Evolutionary conservation across 2,329 filamentous ascomycete species (phyloP).

Genomic region (Neophaeococcomyces mojaviensis): DNA sequence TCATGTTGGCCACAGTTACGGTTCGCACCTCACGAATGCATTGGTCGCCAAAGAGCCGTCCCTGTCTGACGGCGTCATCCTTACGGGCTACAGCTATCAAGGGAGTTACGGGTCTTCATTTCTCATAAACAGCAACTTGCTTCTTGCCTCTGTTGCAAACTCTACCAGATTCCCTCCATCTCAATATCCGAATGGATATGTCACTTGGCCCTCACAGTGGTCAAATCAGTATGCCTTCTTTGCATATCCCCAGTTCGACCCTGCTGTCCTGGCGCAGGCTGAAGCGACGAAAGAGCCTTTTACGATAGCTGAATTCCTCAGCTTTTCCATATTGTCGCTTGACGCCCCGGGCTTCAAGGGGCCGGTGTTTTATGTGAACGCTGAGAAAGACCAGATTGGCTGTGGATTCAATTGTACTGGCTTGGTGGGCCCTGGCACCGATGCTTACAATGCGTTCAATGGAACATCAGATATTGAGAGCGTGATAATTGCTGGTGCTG

Average conservation of each 20-base stretch:
- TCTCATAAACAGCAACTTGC: constrained; percentile 42
- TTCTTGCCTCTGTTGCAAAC: constrained; percentile 12
- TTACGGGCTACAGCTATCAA: constrained; percentile 55
- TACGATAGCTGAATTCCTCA: constrained; percentile 50
- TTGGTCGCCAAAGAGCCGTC: constrained; percentile 39
- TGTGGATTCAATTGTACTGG: too few relatives aligned
- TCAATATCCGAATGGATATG: constrained; percentile 50
- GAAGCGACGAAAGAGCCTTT: constrained; percentile 48
- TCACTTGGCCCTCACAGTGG: constrained; percentile 41
- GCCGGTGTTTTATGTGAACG: too few relatives aligned
- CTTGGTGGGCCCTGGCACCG: not conserved
- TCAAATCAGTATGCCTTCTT: constrained; percentile 35
- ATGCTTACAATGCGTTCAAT: constrained; percentile 13
- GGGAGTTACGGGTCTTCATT: constrained; percentile 39
- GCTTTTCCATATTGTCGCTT: not conserved
- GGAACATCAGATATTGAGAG: constrained; percentile 53
- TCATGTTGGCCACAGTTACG: constrained; percentile 58
- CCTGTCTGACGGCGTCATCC: constrained; percentile 50
- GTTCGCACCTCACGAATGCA: constrained; percentile 51
- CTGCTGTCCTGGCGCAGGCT: constrained; percentile 41
- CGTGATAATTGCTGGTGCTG: constrained; percentile 52
- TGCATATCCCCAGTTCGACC: constrained; percentile 49
- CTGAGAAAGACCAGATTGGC: too few relatives aligned
- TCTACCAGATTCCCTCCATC: constrained; percentile 33
- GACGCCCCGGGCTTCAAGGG: not conserved